phyloP scores from a whole-genome alignment of 2,329 filamentous ascomycete genomes.

The Westerdykella ornata region DNA sequence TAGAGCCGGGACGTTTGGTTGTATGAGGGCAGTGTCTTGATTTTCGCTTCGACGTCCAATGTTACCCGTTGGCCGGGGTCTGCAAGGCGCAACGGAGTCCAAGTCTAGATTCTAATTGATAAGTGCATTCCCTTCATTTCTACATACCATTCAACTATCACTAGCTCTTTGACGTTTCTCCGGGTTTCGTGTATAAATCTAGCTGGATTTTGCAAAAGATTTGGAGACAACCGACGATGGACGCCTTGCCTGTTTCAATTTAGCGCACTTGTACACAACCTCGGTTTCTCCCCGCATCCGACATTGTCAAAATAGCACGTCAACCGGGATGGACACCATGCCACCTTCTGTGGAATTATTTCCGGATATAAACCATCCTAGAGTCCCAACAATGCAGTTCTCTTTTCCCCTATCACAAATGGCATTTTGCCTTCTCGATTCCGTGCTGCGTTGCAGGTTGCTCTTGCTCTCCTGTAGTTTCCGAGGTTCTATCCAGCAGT shows the following conservation, averaged over 20 bases:
- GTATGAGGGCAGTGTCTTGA: slow-evolving; percentile 17
- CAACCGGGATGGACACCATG: slow-evolving; percentile 4
- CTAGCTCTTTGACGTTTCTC: too few species aligned
- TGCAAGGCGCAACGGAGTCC: too few species aligned
- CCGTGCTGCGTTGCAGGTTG: not conserved
- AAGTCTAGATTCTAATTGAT: too few species aligned
- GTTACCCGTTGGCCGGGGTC: not conserved
- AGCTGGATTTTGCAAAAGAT: too few species aligned
- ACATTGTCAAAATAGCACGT: too few species aligned
- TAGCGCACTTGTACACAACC: slow-evolving; percentile 14
- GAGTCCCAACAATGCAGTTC: not conserved
- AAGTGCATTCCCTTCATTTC: too few species aligned
- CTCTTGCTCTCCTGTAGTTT: too few species aligned
- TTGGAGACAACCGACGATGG: too few species aligned
- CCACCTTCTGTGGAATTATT: slow-evolving; percentile 9
- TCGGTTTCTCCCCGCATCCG: slow-evolving; percentile 21
- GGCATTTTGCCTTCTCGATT: too few species aligned
- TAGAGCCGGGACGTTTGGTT: slow-evolving; percentile 35
- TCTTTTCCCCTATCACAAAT: not conserved
- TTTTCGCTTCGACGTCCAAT: not conserved
- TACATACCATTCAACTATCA: too few species aligned
- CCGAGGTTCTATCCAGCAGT: too few species aligned
- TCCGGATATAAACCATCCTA: not conserved
- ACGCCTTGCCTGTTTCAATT: slow-evolving; percentile 1
- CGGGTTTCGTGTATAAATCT: too few species aligned